phyloP scores from a whole-genome alignment of 768 basidiomycete species.

The Vararia minispora region DNA sequence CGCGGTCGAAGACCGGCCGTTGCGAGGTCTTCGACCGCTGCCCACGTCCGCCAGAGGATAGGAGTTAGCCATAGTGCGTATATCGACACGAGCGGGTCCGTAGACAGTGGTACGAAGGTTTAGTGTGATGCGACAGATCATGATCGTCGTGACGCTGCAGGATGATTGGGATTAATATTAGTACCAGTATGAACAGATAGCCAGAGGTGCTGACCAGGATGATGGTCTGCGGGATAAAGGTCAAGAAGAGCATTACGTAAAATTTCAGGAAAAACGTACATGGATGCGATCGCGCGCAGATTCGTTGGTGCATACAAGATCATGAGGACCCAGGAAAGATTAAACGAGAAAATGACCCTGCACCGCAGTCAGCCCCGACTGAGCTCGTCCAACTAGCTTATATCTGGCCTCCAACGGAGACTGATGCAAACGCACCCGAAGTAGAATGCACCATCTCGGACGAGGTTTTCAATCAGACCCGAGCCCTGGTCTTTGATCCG shows the following conservation, averaged over 20 bases:
- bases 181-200: neutral
- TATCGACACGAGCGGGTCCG: slow-evolving; percentile 3
- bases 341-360: slow-evolving; percentile 12
- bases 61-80: slow-evolving; percentile 3
- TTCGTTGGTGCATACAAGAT: slow-evolving; percentile 12
- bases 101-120: slow-evolving; percentile 12
- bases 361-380: too few relatives aligned
- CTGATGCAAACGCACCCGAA: slow-evolving; percentile 10
- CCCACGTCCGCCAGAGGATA: slow-evolving; percentile 7
- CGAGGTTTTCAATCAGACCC: slow-evolving; percentile 2
- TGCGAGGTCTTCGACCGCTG: neutral
- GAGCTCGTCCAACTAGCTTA: neutral
- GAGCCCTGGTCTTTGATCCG: neutral
- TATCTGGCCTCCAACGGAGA: neutral
- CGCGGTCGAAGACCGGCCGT: neutral
- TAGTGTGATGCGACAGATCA: slow-evolving; percentile 14
- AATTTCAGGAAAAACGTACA: slow-evolving; percentile 8
- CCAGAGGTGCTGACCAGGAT: slow-evolving; percentile 4
- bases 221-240: slow-evolving; percentile 8
- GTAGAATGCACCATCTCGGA: slow-evolving; percentile 11
- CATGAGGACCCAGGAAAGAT: slow-evolving; percentile 13
- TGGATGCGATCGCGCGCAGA: slow-evolving; percentile 11
- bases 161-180: too few relatives aligned
- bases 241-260: neutral
- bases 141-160: slow-evolving; percentile 9